Evolutionary conservation across 495 filamentous ascomycete species (phyloP).

Genomic region (Penicillium robsamsonii): DNA sequence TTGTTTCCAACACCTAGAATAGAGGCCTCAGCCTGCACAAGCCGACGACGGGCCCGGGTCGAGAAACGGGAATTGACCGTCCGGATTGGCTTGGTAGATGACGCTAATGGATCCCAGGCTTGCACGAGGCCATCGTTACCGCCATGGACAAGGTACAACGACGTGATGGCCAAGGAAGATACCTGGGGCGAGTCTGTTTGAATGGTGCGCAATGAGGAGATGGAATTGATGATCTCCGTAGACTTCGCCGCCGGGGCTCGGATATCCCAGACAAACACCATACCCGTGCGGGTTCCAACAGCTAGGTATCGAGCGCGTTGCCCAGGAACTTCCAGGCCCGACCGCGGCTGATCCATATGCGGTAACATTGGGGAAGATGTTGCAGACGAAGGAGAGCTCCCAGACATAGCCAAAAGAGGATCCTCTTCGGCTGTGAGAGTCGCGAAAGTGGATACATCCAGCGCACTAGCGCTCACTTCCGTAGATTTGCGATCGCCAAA

Average conservation of each 20-base stretch:
- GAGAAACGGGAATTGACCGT: conserved; percentile 89
- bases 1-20: conserved; percentile 67
- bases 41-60: conserved; percentile 69
- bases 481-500: conserved; percentile 52
- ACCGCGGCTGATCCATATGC: conserved; percentile 45
- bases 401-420: conserved; percentile 58
- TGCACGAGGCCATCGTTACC: conserved; percentile 95
- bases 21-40: conserved; percentile 70
- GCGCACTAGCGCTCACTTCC: conserved; percentile 65
- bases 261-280: conserved; percentile 80
- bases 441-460: conserved; percentile 77
- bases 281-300: conserved; percentile 75
- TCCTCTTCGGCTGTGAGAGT: conserved; percentile 72
- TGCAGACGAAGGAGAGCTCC: conserved; percentile 56
- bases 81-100: conserved; percentile 72
- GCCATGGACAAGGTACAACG: conserved; percentile 85
- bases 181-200: conserved; percentile 90
- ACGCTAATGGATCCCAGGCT: conserved; percentile 92
- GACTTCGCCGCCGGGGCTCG: conserved; percentile 58
- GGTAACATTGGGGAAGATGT: conserved; percentile 54
- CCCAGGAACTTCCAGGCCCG: conserved; percentile 65
- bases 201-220: conserved; percentile 72
- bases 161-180: conserved; percentile 79
- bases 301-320: conserved; percentile 79
- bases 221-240: conserved; percentile 49